Evolutionary conservation across 306 rosid genomes (phyloP), one percentile per base, ranked within the genome.

Genomic region (Myrica gale): DNA sequence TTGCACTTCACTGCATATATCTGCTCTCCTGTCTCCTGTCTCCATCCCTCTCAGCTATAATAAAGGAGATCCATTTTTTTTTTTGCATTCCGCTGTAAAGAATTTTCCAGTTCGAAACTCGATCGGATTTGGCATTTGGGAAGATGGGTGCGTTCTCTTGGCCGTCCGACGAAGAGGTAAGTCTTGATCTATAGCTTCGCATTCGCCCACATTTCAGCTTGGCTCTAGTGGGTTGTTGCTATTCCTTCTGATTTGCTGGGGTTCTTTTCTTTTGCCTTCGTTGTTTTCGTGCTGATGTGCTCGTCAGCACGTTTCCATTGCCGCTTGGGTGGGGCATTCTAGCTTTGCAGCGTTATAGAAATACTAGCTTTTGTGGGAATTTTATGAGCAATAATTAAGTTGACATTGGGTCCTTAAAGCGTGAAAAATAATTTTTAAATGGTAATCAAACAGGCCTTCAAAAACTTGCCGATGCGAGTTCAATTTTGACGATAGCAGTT

Each of bases 161-260:
- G 98, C 98, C 98, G 47, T 85, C 89, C 10, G 76, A 74, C 55
- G n/a, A 76, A 9, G 89, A 90, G 96, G 98, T 94, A 85, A 80
- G 37, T 72, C 65, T 12, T 46, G 72, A 76, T 84, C 81, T 67
- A 17, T 52, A 44, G 44, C 51, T 53, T 32, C 41, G 23, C 9
- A 4, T 67, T 48, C 12, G 72, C 7, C 4, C 4, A 6, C 45
- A 53, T 11, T 42, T 53, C 41, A 0, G 55, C 4, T n/a, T 61
- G 7, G 37, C 16, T 6, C 32, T 15, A 4, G 10, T n/a, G 44
- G 61, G 8, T 12, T 56, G 39, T 75, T 5, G 51, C 53, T 13
- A 7, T 63, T 63, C 19, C 6, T 13, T 45, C 23, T 5, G 20
- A n/a, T 51, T 15, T 39, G 39, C 19, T 9, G 11, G 5, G 20